Evolutionary conservation across 179 eudicot species (phyloP), one percentile per base, ranked within the genome.

Genomic region (Spergularia azorica): DNA sequence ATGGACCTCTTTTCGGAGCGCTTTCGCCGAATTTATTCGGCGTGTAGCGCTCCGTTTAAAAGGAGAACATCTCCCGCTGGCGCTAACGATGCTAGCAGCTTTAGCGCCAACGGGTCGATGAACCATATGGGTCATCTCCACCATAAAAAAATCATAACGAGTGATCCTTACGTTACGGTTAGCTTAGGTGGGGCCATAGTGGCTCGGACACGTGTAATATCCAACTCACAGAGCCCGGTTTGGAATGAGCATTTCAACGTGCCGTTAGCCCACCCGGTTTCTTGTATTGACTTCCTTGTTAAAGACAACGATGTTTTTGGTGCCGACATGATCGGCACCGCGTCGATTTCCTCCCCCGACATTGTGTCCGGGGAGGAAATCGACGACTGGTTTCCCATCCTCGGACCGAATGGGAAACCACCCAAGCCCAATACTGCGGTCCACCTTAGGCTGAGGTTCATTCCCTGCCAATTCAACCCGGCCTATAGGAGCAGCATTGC

Each of bases 271-370:
- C 98, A 93, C 36, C 89, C 90, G 0, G 87, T 86, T 8, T 39
- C 76, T 1, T 74, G 78, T 18, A 76, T 93, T 0, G 90, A 89
- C 10, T 90, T 93, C 77, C 80, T 79, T 48, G 92, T 93, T 36
- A 93, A 93, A 76, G 98, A 93, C 65, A 84, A 93, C 39, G 98
- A 93, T 76, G 74, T 92, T 41, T 79, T 93, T n/a, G 98, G 96
- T 2, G 96, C 98, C n/a, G 89, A 93, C 43, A 73, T 85, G 55
- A 93, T 93, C 63, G 98, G 98, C 4, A 64, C 75, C 5, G 98
- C 86, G 13, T 64, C 82, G 13, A 79, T 93, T 18, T 67, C 86
- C 2, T 90, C 89, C 0, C 67, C 80, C 3, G 60, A 51, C 6
- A 81, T 93, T 12, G 39, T 13, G 3, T 43, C 79, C 1, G 92